Evolutionary conservation across 257 asterid genomes (phyloP).

Genomic region (Craterostigma plantagineum): DNA sequence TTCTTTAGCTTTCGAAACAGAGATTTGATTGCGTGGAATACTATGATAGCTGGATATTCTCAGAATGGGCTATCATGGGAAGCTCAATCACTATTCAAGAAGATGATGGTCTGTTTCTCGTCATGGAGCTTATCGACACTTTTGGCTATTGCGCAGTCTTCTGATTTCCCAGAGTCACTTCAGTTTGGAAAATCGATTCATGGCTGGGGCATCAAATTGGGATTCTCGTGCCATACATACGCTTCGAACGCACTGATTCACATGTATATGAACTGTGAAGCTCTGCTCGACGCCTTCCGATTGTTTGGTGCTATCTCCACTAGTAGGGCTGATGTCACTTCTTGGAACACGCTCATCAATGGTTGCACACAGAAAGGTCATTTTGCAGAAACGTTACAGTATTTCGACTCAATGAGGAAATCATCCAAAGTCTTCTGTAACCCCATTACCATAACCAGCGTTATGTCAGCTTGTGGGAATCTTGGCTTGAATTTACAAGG

Average conservation of each 20-base stretch:
- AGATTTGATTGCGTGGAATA: slow-evolving; percentile 57
- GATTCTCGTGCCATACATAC: slow-evolving; percentile 20
- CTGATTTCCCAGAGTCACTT: slow-evolving; percentile 28
- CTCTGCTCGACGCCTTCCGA: slow-evolving; percentile 23
- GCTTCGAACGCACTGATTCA: slow-evolving; percentile 36
- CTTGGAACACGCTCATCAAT: slow-evolving; percentile 51
- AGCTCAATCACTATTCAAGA: slow-evolving; percentile 37
- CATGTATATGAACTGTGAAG: slow-evolving; percentile 43
- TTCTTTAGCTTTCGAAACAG: slow-evolving; percentile 26
- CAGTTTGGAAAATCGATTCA: slow-evolving; percentile 38
- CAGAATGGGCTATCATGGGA: slow-evolving; percentile 23
- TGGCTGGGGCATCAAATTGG: slow-evolving; percentile 45
- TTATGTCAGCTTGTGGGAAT: slow-evolving; percentile 39
- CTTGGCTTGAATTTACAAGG: slow-evolving; percentile 30
- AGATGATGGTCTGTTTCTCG: slow-evolving; percentile 16
- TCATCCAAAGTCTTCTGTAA: slow-evolving; percentile 16
- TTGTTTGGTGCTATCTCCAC: slow-evolving; percentile 17
- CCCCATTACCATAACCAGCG: slow-evolving; percentile 29
- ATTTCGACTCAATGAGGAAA: slow-evolving; percentile 37
- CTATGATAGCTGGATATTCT: slow-evolving; percentile 47
- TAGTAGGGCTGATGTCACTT: slow-evolving; percentile 20
- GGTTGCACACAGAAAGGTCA: slow-evolving; percentile 40
- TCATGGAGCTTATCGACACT: slow-evolving; percentile 35
- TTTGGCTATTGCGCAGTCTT: slow-evolving; percentile 37
- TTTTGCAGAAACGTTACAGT: slow-evolving; percentile 30